Evolutionary conservation across 805 yeast genomes (phyloP), one percentile per base, ranked within the genome.

Genomic region (Jamesozyma spencerorum): DNA sequence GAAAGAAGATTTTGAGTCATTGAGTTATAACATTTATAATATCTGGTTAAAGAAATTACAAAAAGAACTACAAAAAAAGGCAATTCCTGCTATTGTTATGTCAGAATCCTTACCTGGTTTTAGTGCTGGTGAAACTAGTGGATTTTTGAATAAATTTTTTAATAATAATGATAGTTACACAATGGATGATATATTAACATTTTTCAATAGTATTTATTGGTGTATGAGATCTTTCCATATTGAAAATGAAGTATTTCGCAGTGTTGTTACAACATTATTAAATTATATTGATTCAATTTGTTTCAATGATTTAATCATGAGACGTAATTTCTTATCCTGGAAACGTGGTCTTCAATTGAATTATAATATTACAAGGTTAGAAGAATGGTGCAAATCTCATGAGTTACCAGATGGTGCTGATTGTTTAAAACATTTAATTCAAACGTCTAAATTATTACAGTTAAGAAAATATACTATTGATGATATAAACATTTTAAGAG

Each of bases 351-450:
- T 92, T 51, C 98, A 92, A 65, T 78, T 92, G 65, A 92, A 87
- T 62, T 92, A 92, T 67, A 92, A 92, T 62, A 94, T 88, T 40
- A 92, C 98, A 3, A 77, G 97, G 55, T 73, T 92, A 54, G 97
- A 87, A 63, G 99, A 92, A 66, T 92, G 98, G 98, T 90, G 97
- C 65, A 90, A 86, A 67, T 78, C 86, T 6, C 96, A 90, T 61
- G 88, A 83, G 39, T 77, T 92, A 47, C 82, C 83, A 38, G 95
- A 88, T 58, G 95, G 94, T 2, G 75, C 90, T 3, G 77, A 79
- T 30, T 79, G 86, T 56, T 72, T 92, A 58, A 80, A 81, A 47
- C 97, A 88, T 58, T 70, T 92, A 57, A 72, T 87, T 50, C 97
- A 92, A 65, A 90, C 94, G 17, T 88, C 96, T 31, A 92, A 92